These are phyloP conservation scores for Didymellaceae sp. DNA, from an alignment of 2,329 filamentous ascomycete genomes.

Conservation along the genomic window DNA sequence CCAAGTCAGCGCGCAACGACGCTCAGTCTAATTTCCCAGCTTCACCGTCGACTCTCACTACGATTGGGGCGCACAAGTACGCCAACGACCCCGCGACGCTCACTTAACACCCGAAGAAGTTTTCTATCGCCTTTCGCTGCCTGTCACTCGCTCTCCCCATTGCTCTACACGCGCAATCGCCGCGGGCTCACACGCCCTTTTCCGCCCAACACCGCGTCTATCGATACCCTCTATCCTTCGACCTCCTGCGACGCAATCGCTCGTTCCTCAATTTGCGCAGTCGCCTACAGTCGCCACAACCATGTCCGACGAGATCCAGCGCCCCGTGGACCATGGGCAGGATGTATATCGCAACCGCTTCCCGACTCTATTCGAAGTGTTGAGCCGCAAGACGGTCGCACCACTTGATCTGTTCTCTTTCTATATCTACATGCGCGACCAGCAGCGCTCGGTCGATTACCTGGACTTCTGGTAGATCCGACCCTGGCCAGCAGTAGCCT, in stretches of 20 bases:
- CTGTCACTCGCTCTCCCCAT: slow-evolving; percentile 28
- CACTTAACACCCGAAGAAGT: slow-evolving; percentile 10
- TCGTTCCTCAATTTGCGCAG: slow-evolving; percentile 23
- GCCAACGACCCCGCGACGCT: slow-evolving; percentile 21
- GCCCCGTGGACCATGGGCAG: slow-evolving; percentile 17
- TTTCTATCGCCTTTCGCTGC: slow-evolving; percentile 7
- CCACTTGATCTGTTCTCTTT: slow-evolving; percentile 98
- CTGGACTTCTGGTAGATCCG: slow-evolving; percentile 86
- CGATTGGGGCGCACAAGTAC: slow-evolving; percentile 33
- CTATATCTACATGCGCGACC: slow-evolving; percentile 99
- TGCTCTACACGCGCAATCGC: slow-evolving; percentile 17
- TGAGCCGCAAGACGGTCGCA: slow-evolving; percentile 90
- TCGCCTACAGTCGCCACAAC: slow-evolving; percentile 6
- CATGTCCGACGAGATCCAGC: slow-evolving; percentile 36
- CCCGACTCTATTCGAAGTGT: slow-evolving; percentile 92
- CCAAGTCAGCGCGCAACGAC: slow-evolving; percentile 39
- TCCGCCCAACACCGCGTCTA: slow-evolving; percentile 21
- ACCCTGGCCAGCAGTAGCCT: background rate
- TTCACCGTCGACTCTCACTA: slow-evolving; percentile 42
- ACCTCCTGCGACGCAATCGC: slow-evolving; percentile 24
- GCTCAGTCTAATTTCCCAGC: slow-evolving; percentile 16
- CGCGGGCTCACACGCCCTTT: slow-evolving; percentile 30
- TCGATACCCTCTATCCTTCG: slow-evolving; percentile 29
- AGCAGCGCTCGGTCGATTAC: slow-evolving; percentile 97
- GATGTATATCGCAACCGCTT: slow-evolving; percentile 73